These are phyloP conservation scores for Boletellus deceptivus DNA, from an alignment of 1,284 basidiomycete genomes.

Conservation along the genomic window DNA sequence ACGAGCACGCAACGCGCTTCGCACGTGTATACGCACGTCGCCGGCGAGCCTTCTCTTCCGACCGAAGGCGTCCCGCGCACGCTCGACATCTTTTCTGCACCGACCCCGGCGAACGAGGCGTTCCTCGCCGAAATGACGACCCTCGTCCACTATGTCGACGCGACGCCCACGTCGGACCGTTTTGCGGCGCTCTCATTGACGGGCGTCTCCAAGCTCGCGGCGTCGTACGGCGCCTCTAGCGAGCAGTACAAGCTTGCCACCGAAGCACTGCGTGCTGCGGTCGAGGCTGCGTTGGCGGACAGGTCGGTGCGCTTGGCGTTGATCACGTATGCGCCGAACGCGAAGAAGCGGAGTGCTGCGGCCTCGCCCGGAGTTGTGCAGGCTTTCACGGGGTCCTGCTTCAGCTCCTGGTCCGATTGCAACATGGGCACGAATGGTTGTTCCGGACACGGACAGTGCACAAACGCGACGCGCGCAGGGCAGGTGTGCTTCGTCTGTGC, in stretches of 20 bases:
- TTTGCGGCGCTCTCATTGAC: constrained; percentile 65
- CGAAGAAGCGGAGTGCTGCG: constrained; percentile 36
- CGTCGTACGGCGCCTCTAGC: constrained; percentile 48
- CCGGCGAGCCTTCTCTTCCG: constrained; percentile 30
- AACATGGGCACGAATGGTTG: constrained; percentile 61
- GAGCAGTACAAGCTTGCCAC: constrained; percentile 52
- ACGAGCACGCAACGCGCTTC: constrained; percentile 57
- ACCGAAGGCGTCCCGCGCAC: constrained; percentile 33
- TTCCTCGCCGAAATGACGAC: constrained; percentile 44
- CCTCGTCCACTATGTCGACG: constrained; percentile 52
- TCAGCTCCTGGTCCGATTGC: constrained; percentile 53
- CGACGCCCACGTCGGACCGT: constrained; percentile 33
- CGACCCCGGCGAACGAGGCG: constrained; percentile 37
- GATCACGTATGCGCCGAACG: constrained; percentile 42
- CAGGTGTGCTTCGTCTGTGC: constrained; percentile 72
- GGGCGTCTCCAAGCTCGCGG: constrained; percentile 47
- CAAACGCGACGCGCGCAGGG: constrained; percentile 56
- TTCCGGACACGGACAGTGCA: constrained; percentile 69
- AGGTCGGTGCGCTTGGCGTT: constrained; percentile 49
- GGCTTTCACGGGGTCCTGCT: constrained; percentile 64
- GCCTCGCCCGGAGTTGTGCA: constrained; percentile 36
- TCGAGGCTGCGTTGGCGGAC: constrained; percentile 42
- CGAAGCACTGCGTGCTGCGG: constrained; percentile 41
- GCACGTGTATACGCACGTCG: constrained; percentile 56
- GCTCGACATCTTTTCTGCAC: constrained; percentile 43